Percentiles rank a stretch among this genome's conserved stretches.
Evolutionary conservation across 306 rosid genomes (phyloP).

Genomic region (Corylus americana): DNA sequence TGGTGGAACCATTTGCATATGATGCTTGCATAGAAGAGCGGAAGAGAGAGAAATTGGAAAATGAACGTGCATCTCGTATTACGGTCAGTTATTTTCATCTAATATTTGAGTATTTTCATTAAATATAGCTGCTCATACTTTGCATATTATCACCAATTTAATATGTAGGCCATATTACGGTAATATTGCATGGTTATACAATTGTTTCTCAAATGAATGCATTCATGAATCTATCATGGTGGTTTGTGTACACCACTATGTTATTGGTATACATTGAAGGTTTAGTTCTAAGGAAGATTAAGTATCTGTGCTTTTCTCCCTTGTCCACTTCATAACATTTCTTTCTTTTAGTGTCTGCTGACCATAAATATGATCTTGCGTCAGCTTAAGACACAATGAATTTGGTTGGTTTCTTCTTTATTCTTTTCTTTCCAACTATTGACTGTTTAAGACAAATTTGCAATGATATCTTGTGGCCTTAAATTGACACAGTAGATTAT

Average conservation of each 20-base stretch:
- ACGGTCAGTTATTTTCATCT: conserved; percentile 47
- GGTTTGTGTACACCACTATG: background rate
- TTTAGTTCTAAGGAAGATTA: background rate
- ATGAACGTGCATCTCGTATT: conserved; percentile 76
- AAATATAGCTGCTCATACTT: background rate
- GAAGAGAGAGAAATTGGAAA: conserved; percentile 68
- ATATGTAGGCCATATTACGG: background rate
- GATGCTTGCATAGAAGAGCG: conserved; percentile 61
- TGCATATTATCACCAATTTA: background rate
- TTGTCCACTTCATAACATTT: background rate
- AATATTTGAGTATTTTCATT: conserved; percentile 7
- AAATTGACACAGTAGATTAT: background rate
- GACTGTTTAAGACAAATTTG: background rate
- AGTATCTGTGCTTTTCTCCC: background rate
- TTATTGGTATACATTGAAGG: background rate
- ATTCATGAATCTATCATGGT: background rate
- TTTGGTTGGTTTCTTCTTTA: background rate
- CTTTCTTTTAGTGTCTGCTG: background rate
- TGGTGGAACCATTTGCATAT: conserved; percentile 66
- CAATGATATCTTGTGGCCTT: background rate
- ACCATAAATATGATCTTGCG: background rate
- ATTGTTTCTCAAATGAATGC: background rate
- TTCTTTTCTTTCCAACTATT: background rate
- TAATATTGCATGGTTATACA: background rate
- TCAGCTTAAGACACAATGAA: background rate